phyloP scores from a whole-genome alignment of 768 basidiomycete genomes.

The Pholiota conissans region DNA sequence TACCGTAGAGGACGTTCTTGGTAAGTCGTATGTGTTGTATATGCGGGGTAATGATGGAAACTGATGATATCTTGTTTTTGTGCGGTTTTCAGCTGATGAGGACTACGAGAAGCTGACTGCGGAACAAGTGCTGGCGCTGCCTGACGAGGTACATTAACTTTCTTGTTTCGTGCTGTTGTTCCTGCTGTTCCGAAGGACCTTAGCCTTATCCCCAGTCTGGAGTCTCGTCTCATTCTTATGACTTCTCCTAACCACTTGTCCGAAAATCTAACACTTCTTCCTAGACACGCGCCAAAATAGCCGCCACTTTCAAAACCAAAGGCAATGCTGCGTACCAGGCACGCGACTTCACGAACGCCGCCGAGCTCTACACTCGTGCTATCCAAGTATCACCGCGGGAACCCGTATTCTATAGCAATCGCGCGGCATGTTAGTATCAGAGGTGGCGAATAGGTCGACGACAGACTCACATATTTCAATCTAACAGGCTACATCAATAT shows the following conservation, averaged over 20 bases:
- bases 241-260: background rate
- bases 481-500: conserved; percentile 86
- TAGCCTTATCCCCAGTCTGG: too few species aligned
- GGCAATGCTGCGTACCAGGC: conserved; percentile 72
- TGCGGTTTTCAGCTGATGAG: conserved; percentile 2
- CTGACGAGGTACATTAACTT: conserved; percentile 51
- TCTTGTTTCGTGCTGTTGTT: background rate
- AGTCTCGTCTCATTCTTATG: too few species aligned
- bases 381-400: conserved; percentile 77
- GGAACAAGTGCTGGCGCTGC: conserved; percentile 58
- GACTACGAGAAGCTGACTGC: conserved; percentile 47
- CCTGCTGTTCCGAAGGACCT: too few species aligned
- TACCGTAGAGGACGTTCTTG: conserved; percentile 29
- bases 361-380: conserved; percentile 70
- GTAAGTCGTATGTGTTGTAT: conserved; percentile 15
- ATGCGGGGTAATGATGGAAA: background rate
- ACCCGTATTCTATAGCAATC: conserved; percentile 94
- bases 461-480: background rate
- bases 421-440: conserved; percentile 81
- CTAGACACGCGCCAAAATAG: conserved; percentile 66
- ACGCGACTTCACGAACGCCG: conserved; percentile 59
- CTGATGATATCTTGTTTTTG: background rate
- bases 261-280: background rate
- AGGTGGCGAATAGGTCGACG: background rate
- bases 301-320: conserved; percentile 64